Conservation (phyloP, 371 early-diverging fungal genomes). For the Umbelopsis sp. region DNA sequence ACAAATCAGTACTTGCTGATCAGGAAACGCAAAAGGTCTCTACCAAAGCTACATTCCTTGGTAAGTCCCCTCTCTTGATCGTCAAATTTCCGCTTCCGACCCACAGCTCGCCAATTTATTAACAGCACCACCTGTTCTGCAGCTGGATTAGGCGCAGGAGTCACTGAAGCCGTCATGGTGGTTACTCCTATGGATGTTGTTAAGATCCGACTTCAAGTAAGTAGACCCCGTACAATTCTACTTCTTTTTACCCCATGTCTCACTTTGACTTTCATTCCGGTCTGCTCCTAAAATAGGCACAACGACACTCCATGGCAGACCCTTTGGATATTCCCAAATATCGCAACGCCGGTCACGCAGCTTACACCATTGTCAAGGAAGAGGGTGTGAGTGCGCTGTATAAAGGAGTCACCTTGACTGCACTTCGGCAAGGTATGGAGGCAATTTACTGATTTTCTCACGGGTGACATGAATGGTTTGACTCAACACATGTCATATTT, state of each 20-base stretch:
- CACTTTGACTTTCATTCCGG: neutral
- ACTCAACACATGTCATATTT: neutral
- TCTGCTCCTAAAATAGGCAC: slow-evolving; percentile 53
- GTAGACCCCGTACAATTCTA: too few species aligned
- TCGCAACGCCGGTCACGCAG: slow-evolving; percentile 93
- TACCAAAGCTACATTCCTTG: slow-evolving; percentile 78
- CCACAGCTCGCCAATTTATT: too few species aligned
- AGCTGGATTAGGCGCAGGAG: slow-evolving; percentile 95
- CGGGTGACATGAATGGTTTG: slow-evolving; percentile 19
- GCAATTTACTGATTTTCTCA: neutral
- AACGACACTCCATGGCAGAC: slow-evolving; percentile 94
- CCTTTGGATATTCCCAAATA: slow-evolving; percentile 97
- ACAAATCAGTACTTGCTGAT: slow-evolving; percentile 83
- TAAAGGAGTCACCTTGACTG: slow-evolving; percentile 94
- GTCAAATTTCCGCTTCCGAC: neutral
- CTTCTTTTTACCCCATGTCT: neutral
- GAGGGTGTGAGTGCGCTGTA: slow-evolving; percentile 91
- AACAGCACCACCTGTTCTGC: neutral
- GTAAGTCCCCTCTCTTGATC: slow-evolving; percentile 45
- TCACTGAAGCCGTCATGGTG: slow-evolving; percentile 94
- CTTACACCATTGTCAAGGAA: slow-evolving; percentile 90
- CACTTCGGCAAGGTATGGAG: slow-evolving; percentile 85
- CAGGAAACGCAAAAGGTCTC: slow-evolving; percentile 64
- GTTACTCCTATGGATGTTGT: slow-evolving; percentile 98
- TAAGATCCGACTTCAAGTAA: slow-evolving; percentile 89